Percentiles rank a stretch among this genome's conserved stretches.
phyloP scores from a whole-genome alignment of 1,284 basidiomycete species.

The Xerocomus nothofagi region DNA sequence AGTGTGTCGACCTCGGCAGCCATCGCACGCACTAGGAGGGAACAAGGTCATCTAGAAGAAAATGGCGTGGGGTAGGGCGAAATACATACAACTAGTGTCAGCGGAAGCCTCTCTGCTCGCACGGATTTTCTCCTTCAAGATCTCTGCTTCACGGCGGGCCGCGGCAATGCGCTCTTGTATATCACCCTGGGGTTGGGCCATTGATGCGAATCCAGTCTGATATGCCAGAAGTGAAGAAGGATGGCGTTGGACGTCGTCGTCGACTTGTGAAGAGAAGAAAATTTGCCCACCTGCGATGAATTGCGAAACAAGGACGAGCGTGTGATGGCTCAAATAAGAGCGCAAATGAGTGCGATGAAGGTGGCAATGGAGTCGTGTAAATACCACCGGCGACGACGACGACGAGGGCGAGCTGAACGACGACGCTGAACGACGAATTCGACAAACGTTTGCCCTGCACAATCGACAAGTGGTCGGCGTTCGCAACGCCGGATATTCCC shows the following conservation, averaged over 20 bases:
- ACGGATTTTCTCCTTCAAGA: conserved; percentile 96
- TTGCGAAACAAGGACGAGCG: conserved; percentile 33
- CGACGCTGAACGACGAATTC: conserved; percentile 11
- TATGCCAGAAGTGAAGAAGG: neutral
- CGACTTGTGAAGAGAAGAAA: conserved; percentile 27
- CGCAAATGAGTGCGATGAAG: conserved; percentile 13
- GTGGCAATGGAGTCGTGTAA: conserved; percentile 8
- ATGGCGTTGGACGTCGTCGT: conserved; percentile 5
- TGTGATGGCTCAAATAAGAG: conserved; percentile 27
- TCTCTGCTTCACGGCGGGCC: conserved; percentile 94
- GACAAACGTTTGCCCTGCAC: conserved; percentile 16
- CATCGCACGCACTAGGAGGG: conserved; percentile 82
- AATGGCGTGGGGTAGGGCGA: neutral
- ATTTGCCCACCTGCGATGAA: conserved; percentile 27
- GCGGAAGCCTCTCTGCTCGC: conserved; percentile 93
- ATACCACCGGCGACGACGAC: conserved; percentile 12
- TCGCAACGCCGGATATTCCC: conserved; percentile 26
- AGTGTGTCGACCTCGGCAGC: conserved; percentile 94
- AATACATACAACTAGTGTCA: conserved; percentile 87
- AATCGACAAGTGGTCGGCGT: conserved; percentile 3
- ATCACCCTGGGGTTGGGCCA: conserved; percentile 82
- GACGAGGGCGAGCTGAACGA: conserved; percentile 4
- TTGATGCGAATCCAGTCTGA: conserved; percentile 32
- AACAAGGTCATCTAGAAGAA: conserved; percentile 19
- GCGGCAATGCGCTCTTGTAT: conserved; percentile 95